Evolutionary conservation across 2,329 filamentous ascomycete species (phyloP).

Genomic region (Mariannaea sp.): DNA sequence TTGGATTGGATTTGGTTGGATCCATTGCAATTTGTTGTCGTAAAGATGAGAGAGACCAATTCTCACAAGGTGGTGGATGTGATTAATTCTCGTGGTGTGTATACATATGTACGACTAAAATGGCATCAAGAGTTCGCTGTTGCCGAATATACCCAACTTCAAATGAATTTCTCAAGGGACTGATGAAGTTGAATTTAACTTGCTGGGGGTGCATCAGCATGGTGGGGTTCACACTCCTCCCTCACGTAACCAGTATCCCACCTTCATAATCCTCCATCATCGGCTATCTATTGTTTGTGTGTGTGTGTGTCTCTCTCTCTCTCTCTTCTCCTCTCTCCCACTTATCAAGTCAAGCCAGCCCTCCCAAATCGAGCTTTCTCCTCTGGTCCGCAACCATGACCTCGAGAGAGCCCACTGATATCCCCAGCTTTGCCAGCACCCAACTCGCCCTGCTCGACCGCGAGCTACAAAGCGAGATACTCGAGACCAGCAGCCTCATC

Average conservation of each 20-base stretch:
- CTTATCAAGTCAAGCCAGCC: too few species aligned
- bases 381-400: slow-evolving; percentile 40
- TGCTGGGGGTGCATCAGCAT: not conserved
- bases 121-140: not conserved
- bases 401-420: slow-evolving; percentile 55
- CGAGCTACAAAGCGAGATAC: slow-evolving; percentile 74
- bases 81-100: not conserved
- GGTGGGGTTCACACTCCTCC: slow-evolving; percentile 34
- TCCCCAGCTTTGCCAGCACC: slow-evolving; percentile 69
- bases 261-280: slow-evolving; percentile 14
- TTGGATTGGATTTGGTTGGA: too few species aligned
- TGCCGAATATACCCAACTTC: not conserved
- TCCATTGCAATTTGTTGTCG: slow-evolving; percentile 7
- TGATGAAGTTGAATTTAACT: not conserved
- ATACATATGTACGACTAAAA: too few species aligned
- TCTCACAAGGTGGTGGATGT: not conserved
- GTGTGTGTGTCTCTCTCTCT: too few species aligned
- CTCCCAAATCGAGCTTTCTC: too few species aligned
- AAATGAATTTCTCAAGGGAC: not conserved
- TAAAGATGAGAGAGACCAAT: slow-evolving; percentile 5
- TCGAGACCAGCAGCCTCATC: slow-evolving; percentile 70
- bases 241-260: slow-evolving; percentile 26
- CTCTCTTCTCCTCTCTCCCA: not conserved
- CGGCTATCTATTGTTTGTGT: too few species aligned
- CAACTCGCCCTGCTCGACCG: slow-evolving; percentile 72